A percentile compares a stretch with the other conserved stretches of the same genome.
phyloP scores from a whole-genome alignment of 2,329 filamentous ascomycete genomes.

The Colletotrichum endophyticum region DNA sequence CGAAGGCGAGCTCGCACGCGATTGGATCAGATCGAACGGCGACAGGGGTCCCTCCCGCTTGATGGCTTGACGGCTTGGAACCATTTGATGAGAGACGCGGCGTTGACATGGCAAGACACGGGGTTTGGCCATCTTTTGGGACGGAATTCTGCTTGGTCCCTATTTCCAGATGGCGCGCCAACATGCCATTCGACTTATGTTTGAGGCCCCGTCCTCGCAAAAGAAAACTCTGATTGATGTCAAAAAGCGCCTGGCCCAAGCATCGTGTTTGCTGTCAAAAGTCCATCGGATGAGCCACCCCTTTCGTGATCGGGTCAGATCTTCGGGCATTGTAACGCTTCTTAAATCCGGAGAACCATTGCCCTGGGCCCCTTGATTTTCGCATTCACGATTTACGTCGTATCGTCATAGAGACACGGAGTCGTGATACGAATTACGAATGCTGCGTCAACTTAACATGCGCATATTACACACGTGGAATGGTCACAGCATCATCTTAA shows the following conservation, averaged over 20 bases:
- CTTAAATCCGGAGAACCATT: not conserved
- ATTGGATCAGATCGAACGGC: not conserved
- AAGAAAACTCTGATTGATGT: not conserved
- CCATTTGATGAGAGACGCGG: not conserved
- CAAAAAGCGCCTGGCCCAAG: not conserved
- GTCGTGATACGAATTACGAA: not conserved
- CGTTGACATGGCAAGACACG: not conserved
- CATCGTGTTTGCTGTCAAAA: not conserved
- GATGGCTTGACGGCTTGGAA: not conserved
- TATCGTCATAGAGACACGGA: not conserved
- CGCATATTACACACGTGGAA: not conserved
- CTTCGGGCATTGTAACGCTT: not conserved
- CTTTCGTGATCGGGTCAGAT: not conserved
- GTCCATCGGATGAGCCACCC: not conserved
- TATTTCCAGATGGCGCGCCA: not conserved
- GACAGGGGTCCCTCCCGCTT: not conserved
- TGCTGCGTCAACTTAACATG: not conserved
- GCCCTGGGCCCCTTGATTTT: not conserved
- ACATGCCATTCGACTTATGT: not conserved
- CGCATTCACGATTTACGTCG: not conserved
- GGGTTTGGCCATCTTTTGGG: not conserved
- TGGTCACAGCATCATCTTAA: not conserved
- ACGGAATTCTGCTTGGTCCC: not conserved
- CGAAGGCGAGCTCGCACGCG: not conserved
- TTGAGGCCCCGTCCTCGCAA: not conserved